Conservation (phyloP, 176 grass and related monocot genomes). For the maize (Zea mays) region DNA sequence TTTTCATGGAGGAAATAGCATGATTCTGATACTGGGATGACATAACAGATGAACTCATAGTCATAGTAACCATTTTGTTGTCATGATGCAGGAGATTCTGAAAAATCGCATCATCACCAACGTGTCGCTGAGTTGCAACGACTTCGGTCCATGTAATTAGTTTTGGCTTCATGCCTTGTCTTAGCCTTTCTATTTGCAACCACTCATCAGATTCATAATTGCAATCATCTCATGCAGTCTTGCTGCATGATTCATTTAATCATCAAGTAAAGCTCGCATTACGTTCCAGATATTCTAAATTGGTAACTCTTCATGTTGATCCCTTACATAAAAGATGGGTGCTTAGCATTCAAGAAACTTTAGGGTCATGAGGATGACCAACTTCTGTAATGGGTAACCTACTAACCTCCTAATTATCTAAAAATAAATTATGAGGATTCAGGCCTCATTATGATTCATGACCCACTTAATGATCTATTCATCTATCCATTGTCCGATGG, state of each 20-base stretch:
- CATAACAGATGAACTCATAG: conserved; percentile 31
- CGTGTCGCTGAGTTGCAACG: conserved; percentile 83
- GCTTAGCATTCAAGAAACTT: conserved; percentile 5
- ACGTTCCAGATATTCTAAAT: conserved; percentile 9
- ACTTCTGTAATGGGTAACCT: no score
- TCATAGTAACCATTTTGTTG: conserved; percentile 27
- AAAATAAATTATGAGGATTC: conserved; percentile 1
- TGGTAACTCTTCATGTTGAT: conserved; percentile 17
- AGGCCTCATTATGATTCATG: not conserved
- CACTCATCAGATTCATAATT: not conserved
- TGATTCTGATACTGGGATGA: conserved; percentile 10
- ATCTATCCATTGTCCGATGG: conserved; percentile 6
- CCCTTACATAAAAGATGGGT: not conserved
- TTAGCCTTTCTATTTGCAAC: conserved; percentile 15
- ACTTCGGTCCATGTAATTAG: conserved; percentile 84
- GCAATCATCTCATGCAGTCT: conserved; percentile 15
- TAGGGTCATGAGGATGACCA: conserved; percentile 5
- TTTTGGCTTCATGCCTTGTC: not conserved
- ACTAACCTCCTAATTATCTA: not conserved
- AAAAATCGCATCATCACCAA: conserved; percentile 91
- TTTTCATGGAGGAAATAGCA: conserved; percentile 7
- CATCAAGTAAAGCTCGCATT: not conserved
- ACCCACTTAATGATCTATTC: conserved; percentile 9
- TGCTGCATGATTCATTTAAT: conserved; percentile 32
- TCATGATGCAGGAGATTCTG: conserved; percentile 73